A percentile compares a stretch with the other conserved stretches of the same genome.
These are phyloP conservation scores for Aspergillus sp. DNA, from an alignment of 2,329 filamentous ascomycete genomes.

Conservation along the genomic window DNA sequence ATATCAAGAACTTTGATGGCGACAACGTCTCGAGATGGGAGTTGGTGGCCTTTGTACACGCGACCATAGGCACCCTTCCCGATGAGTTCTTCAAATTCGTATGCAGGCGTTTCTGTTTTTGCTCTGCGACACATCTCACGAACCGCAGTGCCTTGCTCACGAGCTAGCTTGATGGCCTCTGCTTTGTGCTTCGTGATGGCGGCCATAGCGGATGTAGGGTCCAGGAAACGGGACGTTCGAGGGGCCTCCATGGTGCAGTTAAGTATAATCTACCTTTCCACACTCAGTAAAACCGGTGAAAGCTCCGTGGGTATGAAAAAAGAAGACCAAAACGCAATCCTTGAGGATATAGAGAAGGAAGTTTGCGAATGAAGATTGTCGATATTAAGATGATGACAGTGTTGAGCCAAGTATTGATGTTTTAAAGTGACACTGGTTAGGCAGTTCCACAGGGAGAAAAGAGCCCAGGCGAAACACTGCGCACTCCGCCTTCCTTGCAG, in stretches of 20 bases:
- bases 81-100: slow-evolving; percentile 52
- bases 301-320: not conserved
- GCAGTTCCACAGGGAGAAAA: not conserved
- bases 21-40: slow-evolving; percentile 43
- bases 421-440: not conserved
- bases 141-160: slow-evolving; percentile 47
- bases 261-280: not conserved
- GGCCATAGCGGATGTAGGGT: slow-evolving; percentile 44
- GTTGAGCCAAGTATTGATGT: not conserved
- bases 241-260: slow-evolving; percentile 18
- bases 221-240: slow-evolving; percentile 36
- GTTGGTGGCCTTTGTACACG: slow-evolving; percentile 50
- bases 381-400: not conserved
- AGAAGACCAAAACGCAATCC: not conserved
- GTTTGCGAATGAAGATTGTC: not conserved
- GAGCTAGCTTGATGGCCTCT: slow-evolving; percentile 49
- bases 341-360: not conserved
- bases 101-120: slow-evolving; percentile 46
- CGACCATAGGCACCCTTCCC: slow-evolving; percentile 53
- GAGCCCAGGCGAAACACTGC: not conserved
- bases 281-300: not conserved
- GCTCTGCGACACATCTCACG: slow-evolving; percentile 48
- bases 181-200: slow-evolving; percentile 50
- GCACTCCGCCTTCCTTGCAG: not conserved
- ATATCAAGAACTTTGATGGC: slow-evolving; percentile 54